phyloP scores from a whole-genome alignment of 805 yeast genomes.

The Wickerhamiella cacticola region DNA sequence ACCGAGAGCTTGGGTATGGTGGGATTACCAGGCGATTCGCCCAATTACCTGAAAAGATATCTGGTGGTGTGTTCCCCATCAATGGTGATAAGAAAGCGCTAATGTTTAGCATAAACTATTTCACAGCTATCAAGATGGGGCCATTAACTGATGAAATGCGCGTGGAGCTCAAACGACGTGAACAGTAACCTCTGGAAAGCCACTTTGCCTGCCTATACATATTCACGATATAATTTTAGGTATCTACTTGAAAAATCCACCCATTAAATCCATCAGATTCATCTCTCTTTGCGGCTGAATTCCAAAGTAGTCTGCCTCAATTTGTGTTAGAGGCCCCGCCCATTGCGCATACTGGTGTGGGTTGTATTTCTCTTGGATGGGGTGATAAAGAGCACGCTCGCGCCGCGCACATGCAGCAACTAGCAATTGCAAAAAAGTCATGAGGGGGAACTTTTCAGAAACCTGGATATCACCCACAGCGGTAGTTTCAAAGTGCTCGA shows the following conservation, averaged over 20 bases:
- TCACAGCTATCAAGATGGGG: constrained; percentile 88
- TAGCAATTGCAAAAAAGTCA: constrained; percentile 62
- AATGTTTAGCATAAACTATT: constrained; percentile 73
- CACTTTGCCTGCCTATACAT: too few relatives aligned
- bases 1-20: constrained; percentile 57
- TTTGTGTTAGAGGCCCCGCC: constrained; percentile 36
- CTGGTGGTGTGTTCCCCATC: background rate
- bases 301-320: constrained; percentile 54
- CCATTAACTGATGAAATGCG: constrained; percentile 75
- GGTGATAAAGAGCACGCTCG: constrained; percentile 41
- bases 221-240: background rate
- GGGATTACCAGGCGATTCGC: constrained; percentile 34
- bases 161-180: constrained; percentile 29
- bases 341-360: constrained; percentile 28
- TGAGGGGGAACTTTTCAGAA: constrained; percentile 35
- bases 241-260: constrained; percentile 37
- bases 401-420: constrained; percentile 45
- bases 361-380: constrained; percentile 42
- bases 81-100: constrained; percentile 19
- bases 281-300: constrained; percentile 41
- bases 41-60: background rate
- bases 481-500: constrained; percentile 24
- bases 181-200: background rate
- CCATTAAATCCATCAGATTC: constrained; percentile 63
- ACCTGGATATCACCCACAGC: constrained; percentile 27